Conservation (phyloP, 2,329 filamentous ascomycete genomes). For the Fusarium sp. region DNA sequence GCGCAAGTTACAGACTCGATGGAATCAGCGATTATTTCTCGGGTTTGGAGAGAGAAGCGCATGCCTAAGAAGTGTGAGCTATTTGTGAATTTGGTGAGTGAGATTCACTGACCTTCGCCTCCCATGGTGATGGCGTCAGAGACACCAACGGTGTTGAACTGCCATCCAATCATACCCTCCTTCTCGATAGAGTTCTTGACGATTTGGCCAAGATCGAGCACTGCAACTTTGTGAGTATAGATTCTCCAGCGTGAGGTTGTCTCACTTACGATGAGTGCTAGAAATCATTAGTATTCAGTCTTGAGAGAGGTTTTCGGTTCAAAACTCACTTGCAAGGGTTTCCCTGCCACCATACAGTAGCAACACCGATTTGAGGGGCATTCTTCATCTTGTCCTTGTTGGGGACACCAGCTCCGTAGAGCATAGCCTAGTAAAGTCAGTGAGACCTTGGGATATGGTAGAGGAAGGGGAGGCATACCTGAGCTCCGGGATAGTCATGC, state of each 20-base stretch:
- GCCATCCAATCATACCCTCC: conserved; percentile 90
- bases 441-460: not conserved
- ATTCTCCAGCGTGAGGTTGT: not conserved
- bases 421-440: conserved; percentile 73
- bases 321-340: conserved; percentile 89
- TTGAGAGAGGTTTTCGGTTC: not conserved
- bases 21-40: conserved; percentile 92
- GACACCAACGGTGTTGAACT: conserved; percentile 89
- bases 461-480: conserved; percentile 59
- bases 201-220: conserved; percentile 86
- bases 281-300: conserved; percentile 9
- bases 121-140: conserved; percentile 97
- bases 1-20: conserved; percentile 94
- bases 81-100: not conserved
- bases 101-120: conserved; percentile 71
- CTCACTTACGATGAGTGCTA: conserved; percentile 53
- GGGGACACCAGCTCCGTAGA: conserved; percentile 91
- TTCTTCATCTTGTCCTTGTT: conserved; percentile 86
- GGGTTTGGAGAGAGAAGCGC: conserved; percentile 89
- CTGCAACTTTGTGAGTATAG: conserved; percentile 50
- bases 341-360: conserved; percentile 96
- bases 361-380: conserved; percentile 88
- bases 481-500: conserved; percentile 91
- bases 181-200: conserved; percentile 84
- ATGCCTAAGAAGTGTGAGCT: conserved; percentile 67